Percentiles rank a stretch among this genome's conserved stretches.
Evolutionary conservation across 177 flowering plant genomes (phyloP).

Genomic region (Vitis hybrid): DNA sequence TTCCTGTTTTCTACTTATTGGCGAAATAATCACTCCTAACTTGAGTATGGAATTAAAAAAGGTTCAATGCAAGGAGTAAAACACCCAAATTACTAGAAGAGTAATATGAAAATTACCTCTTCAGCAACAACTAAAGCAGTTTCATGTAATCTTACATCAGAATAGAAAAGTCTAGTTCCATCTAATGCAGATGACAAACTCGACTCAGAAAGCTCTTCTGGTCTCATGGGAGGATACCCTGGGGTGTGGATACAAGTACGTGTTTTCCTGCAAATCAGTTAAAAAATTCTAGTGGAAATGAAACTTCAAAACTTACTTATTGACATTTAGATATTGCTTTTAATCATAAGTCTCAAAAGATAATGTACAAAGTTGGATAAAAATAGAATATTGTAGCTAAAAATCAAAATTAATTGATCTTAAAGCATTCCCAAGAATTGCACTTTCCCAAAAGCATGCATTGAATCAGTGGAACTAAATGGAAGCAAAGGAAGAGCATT

Average conservation of each 20-base stretch:
- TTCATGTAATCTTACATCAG: constrained; percentile 66
- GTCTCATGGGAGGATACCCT: constrained; percentile 79
- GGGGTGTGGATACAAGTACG: constrained; percentile 91
- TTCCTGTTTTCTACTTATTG: no score
- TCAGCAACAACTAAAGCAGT: constrained; percentile 64
- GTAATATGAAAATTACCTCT: constrained; percentile 46
- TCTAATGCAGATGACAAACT: constrained; percentile 57
- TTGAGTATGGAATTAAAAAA: no score
- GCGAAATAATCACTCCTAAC: no score
- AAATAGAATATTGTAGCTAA: no score
- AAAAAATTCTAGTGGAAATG: constrained; percentile 2
- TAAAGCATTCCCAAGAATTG: no score
- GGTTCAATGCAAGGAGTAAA: no score
- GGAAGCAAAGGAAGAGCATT: no score
- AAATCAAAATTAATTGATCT: no score
- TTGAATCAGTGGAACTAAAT: no score
- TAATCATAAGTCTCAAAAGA: not conserved
- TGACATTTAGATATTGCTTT: not conserved
- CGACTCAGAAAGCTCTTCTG: constrained; percentile 60
- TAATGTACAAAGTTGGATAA: not conserved
- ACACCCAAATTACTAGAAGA: not conserved
- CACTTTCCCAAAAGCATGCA: no score
- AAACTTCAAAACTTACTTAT: not conserved
- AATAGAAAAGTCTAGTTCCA: constrained; percentile 59
- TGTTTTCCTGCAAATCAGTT: constrained; percentile 62